These are phyloP conservation scores for Ploettnerulaceae sp. DNA, from an alignment of 2,329 filamentous ascomycete species.

Conservation along the genomic window DNA sequence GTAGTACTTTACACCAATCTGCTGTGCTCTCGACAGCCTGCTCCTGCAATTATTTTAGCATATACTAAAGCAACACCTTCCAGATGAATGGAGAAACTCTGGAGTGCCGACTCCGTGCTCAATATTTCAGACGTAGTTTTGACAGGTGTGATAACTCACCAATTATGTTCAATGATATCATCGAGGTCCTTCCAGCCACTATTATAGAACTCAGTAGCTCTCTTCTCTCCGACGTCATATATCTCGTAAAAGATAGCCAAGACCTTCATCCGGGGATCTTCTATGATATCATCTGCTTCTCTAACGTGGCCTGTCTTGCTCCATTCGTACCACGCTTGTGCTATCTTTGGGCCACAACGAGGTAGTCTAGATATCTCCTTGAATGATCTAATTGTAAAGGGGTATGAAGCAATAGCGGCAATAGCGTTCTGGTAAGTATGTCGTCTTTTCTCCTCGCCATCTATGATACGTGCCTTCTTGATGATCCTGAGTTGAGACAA, in stretches of 20 bases:
- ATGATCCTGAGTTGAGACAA: constrained; percentile 71
- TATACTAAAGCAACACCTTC: no score
- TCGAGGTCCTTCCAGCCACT: constrained; percentile 79
- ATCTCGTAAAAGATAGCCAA: constrained; percentile 74
- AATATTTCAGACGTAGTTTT: neutral
- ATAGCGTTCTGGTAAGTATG: constrained; percentile 86
- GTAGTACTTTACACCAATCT: constrained; percentile 92
- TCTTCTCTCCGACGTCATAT: constrained; percentile 85
- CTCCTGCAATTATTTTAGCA: constrained; percentile 39
- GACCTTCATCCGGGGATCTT: constrained; percentile 57
- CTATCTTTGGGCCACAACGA: constrained; percentile 77
- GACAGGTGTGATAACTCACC: constrained; percentile 35
- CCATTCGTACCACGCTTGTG: constrained; percentile 73
- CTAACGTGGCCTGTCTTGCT: constrained; percentile 52
- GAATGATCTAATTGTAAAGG: constrained; percentile 37
- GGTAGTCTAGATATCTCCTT: constrained; percentile 53
- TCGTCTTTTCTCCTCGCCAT: constrained; percentile 71
- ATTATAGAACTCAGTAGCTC: constrained; percentile 75
- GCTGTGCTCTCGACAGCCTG: constrained; percentile 70
- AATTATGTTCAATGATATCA: constrained; percentile 79
- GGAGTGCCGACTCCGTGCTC: no score
- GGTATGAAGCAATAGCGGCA: constrained; percentile 77
- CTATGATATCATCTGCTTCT: constrained; percentile 59
- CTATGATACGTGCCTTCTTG: constrained; percentile 63
- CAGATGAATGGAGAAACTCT: neutral